phyloP scores from a whole-genome alignment of 2,329 filamentous ascomycete genomes.

The Sporothrix euskadiensis region DNA sequence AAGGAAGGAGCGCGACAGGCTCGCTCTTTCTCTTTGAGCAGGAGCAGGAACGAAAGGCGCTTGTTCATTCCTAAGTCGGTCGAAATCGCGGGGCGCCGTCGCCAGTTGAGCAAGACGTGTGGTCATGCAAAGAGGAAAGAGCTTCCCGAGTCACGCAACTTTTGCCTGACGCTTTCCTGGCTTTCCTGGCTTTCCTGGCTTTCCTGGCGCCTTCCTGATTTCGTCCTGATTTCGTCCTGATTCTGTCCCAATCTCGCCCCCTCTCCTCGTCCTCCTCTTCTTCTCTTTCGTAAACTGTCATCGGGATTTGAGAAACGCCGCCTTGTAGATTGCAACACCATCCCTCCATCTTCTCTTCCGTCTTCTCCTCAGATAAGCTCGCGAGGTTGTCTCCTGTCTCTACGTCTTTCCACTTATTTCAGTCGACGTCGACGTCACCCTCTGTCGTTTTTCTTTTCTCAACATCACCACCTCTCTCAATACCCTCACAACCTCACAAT shows the following conservation, averaged over 20 bases:
- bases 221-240: not conserved
- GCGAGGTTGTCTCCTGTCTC: not conserved
- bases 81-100: not conserved
- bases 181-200: not conserved
- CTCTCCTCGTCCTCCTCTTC: not conserved
- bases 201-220: not conserved
- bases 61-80: slow-evolving; percentile 20
- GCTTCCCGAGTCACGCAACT: not conserved
- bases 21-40: not conserved
- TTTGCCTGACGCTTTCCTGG: not conserved
- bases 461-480: not conserved
- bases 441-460: not conserved
- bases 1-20: not conserved
- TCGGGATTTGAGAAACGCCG: not conserved
- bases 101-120: not conserved
- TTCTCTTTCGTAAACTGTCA: not conserved
- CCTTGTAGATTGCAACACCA: not conserved
- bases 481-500: not conserved
- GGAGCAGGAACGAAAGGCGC: not conserved
- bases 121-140: not conserved
- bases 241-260: not conserved
- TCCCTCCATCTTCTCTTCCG: not conserved
- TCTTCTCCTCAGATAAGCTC: not conserved
- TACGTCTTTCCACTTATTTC: not conserved
- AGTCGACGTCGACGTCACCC: not conserved